phyloP scores from a whole-genome alignment of 2,329 filamentous ascomycete species.

The Sarocladiaceae sp. region DNA sequence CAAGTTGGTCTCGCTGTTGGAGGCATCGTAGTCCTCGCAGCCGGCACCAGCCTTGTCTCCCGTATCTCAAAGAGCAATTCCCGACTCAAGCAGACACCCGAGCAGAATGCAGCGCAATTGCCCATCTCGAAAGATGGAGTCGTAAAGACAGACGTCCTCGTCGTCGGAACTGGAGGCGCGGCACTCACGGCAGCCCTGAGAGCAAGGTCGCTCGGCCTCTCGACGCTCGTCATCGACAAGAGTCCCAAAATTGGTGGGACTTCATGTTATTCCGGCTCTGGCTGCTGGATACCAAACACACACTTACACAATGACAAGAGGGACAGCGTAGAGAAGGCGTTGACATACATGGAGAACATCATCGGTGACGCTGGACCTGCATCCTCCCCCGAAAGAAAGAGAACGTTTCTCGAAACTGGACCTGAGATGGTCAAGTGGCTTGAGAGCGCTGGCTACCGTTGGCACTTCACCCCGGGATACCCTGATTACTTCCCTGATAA shows the following conservation, averaged over 20 bases:
- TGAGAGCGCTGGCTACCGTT: constrained; percentile 19
- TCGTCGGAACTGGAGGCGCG: constrained; percentile 26
- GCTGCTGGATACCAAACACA: constrained; percentile 28
- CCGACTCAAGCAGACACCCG: constrained; percentile 2
- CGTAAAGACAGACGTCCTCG: constrained; percentile 14
- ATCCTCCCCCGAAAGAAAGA: constrained; percentile 19
- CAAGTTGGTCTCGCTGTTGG: background rate
- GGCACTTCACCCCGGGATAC: constrained; percentile 18
- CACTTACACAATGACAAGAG: constrained; percentile 14
- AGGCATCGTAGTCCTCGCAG: background rate
- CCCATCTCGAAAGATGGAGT: background rate
- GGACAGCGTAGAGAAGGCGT: constrained; percentile 20
- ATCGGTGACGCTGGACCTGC: constrained; percentile 23
- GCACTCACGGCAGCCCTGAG: constrained; percentile 25
- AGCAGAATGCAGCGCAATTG: constrained; percentile 1
- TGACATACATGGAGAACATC: constrained; percentile 21
- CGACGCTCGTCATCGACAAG: constrained; percentile 26
- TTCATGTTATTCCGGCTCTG: constrained; percentile 27
- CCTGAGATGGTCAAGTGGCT: constrained; percentile 26
- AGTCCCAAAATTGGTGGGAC: constrained; percentile 25
- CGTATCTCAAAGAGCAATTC: background rate
- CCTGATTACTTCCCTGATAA: constrained; percentile 25
- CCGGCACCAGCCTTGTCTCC: background rate
- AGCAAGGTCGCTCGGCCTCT: constrained; percentile 17
- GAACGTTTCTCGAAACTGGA: constrained; percentile 23